A percentile compares a stretch with the other conserved stretches of the same genome.
phyloP scores from a whole-genome alignment of 1,284 basidiomycete species.

The Ceratobasidium sp. region DNA sequence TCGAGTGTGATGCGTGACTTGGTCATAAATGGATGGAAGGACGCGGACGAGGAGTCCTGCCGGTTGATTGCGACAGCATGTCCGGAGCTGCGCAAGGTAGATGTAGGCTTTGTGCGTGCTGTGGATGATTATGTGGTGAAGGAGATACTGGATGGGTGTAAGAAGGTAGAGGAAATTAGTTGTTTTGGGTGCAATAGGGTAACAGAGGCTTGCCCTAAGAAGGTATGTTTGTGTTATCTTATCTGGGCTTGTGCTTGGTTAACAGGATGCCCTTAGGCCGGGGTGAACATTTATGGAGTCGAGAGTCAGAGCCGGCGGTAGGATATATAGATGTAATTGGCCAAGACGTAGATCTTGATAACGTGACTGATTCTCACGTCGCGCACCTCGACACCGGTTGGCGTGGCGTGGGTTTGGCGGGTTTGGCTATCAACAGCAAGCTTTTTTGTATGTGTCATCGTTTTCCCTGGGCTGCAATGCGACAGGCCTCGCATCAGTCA shows the following conservation, averaged over 20 bases:
- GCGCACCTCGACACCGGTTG: neutral
- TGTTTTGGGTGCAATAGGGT: constrained; percentile 81
- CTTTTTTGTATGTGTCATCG: neutral
- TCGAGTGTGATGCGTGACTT: constrained; percentile 69
- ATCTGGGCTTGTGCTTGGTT: neutral
- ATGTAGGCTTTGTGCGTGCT: constrained; percentile 90
- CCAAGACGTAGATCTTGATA: neutral
- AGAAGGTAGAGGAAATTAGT: constrained; percentile 69
- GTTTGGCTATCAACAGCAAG: neutral
- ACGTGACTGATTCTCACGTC: neutral
- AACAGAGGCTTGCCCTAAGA: constrained; percentile 67
- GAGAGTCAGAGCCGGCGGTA: constrained; percentile 49
- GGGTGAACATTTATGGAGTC: constrained; percentile 51
- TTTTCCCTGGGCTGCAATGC: neutral
- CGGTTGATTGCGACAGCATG: constrained; percentile 66
- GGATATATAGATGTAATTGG: neutral
- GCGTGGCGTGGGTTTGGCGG: neutral
- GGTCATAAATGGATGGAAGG: constrained; percentile 84
- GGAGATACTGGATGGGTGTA: constrained; percentile 71
- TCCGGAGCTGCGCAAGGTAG: constrained; percentile 71
- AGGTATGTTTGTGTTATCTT: constrained; percentile 61
- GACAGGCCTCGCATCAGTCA: neutral
- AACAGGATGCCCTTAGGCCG: constrained; percentile 38
- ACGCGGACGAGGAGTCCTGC: constrained; percentile 71
- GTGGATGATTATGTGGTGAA: constrained; percentile 89